Evolutionary conservation across 352 stramenopile genomes (phyloP).

Genomic region (Globisporangium orthogonon): DNA sequence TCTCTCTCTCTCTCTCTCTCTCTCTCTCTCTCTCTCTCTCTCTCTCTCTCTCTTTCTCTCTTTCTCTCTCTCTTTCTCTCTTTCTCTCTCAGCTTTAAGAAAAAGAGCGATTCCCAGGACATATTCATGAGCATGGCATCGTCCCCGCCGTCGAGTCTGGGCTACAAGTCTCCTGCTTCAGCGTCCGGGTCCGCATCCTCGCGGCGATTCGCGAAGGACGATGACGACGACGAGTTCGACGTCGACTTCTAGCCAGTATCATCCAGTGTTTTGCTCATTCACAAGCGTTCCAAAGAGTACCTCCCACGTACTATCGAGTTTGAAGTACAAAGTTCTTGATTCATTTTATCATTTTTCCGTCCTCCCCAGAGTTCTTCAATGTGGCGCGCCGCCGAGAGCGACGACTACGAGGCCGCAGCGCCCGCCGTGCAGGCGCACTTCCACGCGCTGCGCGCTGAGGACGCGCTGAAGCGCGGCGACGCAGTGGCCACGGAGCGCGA

Average conservation of each 20-base stretch:
- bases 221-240: constrained; percentile 55
- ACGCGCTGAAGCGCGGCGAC: constrained; percentile 50
- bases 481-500: constrained; percentile 57
- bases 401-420: constrained; percentile 67
- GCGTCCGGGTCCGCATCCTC: background rate
- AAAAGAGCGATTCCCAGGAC: constrained; percentile 36
- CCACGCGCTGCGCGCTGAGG: constrained; percentile 61
- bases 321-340: background rate
- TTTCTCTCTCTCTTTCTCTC: background rate
- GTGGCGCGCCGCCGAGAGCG: constrained; percentile 19
- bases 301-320: no score
- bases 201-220: constrained; percentile 8
- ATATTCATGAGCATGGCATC: constrained; percentile 59
- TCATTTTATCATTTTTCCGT: background rate
- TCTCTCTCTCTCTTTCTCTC: no score
- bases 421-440: constrained; percentile 79
- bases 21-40: no score
- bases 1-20: no score
- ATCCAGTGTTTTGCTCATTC: no score
- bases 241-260: constrained; percentile 35
- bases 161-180: constrained; percentile 36
- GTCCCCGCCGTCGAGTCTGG: constrained; percentile 63
- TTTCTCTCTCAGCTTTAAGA: constrained; percentile 33
- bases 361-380: background rate
- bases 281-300: no score